phyloP scores from a whole-genome alignment of 1,139 yeast genomes.

The Kodamaea ohmeri region DNA sequence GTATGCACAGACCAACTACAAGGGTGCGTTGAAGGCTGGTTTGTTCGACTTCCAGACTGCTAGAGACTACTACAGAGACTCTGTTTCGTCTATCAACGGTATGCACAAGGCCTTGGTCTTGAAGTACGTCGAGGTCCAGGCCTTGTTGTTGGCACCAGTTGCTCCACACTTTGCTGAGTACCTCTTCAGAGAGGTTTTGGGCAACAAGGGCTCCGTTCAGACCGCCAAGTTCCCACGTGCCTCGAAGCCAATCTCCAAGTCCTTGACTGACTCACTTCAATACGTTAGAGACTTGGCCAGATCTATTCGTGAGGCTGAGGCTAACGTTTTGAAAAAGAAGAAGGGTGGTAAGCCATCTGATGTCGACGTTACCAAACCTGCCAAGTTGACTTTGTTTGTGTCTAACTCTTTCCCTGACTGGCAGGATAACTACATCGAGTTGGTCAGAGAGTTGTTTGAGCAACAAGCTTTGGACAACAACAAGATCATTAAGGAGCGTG shows the following conservation, averaged over 20 bases:
- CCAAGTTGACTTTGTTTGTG: constrained; percentile 67
- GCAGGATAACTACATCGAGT: constrained; percentile 86
- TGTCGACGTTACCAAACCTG: constrained; percentile 70
- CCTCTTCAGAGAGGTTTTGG: constrained; percentile 78
- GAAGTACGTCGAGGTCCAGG: constrained; percentile 83
- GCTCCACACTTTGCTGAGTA: constrained; percentile 96
- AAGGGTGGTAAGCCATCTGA: constrained; percentile 77
- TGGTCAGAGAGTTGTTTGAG: constrained; percentile 78
- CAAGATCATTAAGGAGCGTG: constrained; percentile 56
- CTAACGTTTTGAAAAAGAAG: constrained; percentile 82
- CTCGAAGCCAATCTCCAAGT: constrained; percentile 58
- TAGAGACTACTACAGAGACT: constrained; percentile 94
- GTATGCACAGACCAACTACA: constrained; percentile 73
- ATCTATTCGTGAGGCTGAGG: constrained; percentile 90
- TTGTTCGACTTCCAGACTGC: constrained; percentile 92
- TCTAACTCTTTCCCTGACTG: constrained; percentile 91
- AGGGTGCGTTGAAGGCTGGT: constrained; percentile 85
- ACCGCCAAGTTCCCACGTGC: constrained; percentile 76
- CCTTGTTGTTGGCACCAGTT: constrained; percentile 80
- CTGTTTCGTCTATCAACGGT: constrained; percentile 52
- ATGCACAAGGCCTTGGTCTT: constrained; percentile 84
- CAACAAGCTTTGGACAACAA: constrained; percentile 58
- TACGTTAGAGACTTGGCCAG: constrained; percentile 79
- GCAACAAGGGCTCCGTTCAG: constrained; percentile 60
- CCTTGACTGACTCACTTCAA: constrained; percentile 63